Evolutionary conservation across 2,329 filamentous ascomycete species (phyloP), one percentile per base, ranked within the genome.

Genomic region (Botryotinia convoluta): DNA sequence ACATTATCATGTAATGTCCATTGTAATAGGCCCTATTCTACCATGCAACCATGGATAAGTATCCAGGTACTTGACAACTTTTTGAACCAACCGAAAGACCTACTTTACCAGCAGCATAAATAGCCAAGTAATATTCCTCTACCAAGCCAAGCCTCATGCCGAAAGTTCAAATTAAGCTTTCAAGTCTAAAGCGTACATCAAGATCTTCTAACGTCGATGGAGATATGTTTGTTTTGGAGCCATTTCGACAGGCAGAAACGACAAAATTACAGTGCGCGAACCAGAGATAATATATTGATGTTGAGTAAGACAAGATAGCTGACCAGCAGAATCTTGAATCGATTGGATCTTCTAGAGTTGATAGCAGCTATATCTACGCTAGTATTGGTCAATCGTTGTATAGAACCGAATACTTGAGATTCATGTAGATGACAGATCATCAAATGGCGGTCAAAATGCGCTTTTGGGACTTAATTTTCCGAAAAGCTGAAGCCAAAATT

Each of bases 11-110:
- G 12, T 16, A 14, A 51, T 1, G 26, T 51, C 12, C 4, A 3
- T 51, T n/a, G 0, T 51, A 51, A n/a, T n/a, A n/a, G 4, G 26
- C 26, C 26, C 0, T 2, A n/a, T n/a, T n/a, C 12, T n/a, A 51
- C 10, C 12, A 16, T 6, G 26, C 10, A 51, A 14, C 10, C 12
- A n/a, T 51, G 48, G 12, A 3, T 51, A 6, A 14, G 0, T 51
- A n/a, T 6, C 26, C 10, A 7, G 4, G 0, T n/a, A 51, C 48
- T n/a, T 51, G 26, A n/a, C 0, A n/a, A 51, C 1, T n/a, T 51
- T 51, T 51, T 14, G 1, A 5, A 51, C 26, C 4, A 14, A 51
- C 22, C 0, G 48, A 14, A 4, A n/a, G 5, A n/a, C 0, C 5
- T 51, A 7, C 2, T n/a, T 51, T n/a, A 16, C 48, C 4, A 14